Evolutionary conservation across 75 land plant species (phyloP).

Genomic region (Pinus albicaulis): DNA sequence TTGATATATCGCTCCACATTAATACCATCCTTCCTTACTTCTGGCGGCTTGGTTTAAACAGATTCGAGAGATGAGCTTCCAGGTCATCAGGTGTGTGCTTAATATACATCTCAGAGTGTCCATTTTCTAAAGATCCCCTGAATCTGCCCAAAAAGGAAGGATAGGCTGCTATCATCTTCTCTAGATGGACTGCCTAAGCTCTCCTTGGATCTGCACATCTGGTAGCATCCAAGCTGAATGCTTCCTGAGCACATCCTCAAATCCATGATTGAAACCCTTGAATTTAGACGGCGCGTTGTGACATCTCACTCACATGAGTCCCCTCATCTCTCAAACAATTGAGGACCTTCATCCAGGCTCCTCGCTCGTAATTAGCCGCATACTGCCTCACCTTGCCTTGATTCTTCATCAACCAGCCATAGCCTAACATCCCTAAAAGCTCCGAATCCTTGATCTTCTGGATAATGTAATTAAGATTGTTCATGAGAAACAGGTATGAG

Average conservation of each 20-base stretch:
- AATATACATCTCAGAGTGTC: constrained; percentile 10
- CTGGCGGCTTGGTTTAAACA: constrained; percentile 14
- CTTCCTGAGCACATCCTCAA: constrained; percentile 31
- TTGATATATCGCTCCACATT: too few relatives aligned
- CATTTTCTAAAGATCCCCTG: background rate
- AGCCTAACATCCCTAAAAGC: constrained; percentile 45
- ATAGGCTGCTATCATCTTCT: constrained; percentile 29
- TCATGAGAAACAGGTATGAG: constrained; percentile 62
- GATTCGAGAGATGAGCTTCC: constrained; percentile 25
- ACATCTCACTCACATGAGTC: background rate
- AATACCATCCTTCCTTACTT: too few relatives aligned
- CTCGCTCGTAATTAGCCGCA: constrained; percentile 51
- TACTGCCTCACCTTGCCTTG: constrained; percentile 49
- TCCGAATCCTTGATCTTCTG: constrained; percentile 31
- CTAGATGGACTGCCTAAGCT: constrained; percentile 31
- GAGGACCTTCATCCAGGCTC: constrained; percentile 49
- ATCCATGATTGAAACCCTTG: constrained; percentile 21
- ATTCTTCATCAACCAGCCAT: constrained; percentile 60
- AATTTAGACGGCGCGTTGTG: constrained; percentile 18
- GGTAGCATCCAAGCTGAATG: constrained; percentile 37
- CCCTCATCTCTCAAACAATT: constrained; percentile 22
- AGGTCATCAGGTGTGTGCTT: constrained; percentile 47
- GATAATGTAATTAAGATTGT: constrained; percentile 65
- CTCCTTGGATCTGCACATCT: constrained; percentile 30
- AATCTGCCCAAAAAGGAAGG: constrained; percentile 17